Evolutionary conservation across 1,139 yeast genomes (phyloP).

Genomic region (Hansenula sp.): DNA sequence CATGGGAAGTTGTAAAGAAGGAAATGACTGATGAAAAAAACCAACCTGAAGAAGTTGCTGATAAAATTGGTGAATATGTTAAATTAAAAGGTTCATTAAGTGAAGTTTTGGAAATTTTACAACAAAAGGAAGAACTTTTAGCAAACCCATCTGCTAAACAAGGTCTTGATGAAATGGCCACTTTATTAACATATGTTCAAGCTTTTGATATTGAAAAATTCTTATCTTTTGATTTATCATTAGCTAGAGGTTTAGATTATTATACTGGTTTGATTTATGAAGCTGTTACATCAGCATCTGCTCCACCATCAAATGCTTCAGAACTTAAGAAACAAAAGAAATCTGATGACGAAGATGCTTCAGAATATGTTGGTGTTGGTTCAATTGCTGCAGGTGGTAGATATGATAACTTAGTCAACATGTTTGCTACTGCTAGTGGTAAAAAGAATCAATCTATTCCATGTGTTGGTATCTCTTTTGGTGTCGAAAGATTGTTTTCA

Average conservation of each 20-base stretch:
- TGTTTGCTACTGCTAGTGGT: slow-evolving; percentile 82
- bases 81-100: slow-evolving; percentile 72
- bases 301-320: slow-evolving; percentile 80
- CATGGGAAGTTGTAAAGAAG: slow-evolving; percentile 90
- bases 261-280: slow-evolving; percentile 96
- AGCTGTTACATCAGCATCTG: slow-evolving; percentile 91
- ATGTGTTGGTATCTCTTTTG: slow-evolving; percentile 95
- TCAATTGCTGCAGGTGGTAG: slow-evolving; percentile 99
- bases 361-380: slow-evolving; percentile 96
- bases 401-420: slow-evolving; percentile 91
- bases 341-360: slow-evolving; percentile 78
- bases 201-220: slow-evolving; percentile 66
- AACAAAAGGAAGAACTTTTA: slow-evolving; percentile 51
- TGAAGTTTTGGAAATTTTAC: slow-evolving; percentile 58
- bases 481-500: slow-evolving; percentile 92
- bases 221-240: slow-evolving; percentile 83
- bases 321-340: slow-evolving; percentile 45
- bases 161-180: slow-evolving; percentile 78
- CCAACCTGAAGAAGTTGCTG: slow-evolving; percentile 89
- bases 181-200: slow-evolving; percentile 70
- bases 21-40: slow-evolving; percentile 91
- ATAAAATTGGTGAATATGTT: slow-evolving; percentile 86
- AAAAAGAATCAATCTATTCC: slow-evolving; percentile 81
- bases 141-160: slow-evolving; percentile 66
- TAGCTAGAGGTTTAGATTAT: slow-evolving; percentile 96